phyloP scores from a whole-genome alignment of 495 filamentous ascomycete species.

The Bathelium albidoporum region DNA sequence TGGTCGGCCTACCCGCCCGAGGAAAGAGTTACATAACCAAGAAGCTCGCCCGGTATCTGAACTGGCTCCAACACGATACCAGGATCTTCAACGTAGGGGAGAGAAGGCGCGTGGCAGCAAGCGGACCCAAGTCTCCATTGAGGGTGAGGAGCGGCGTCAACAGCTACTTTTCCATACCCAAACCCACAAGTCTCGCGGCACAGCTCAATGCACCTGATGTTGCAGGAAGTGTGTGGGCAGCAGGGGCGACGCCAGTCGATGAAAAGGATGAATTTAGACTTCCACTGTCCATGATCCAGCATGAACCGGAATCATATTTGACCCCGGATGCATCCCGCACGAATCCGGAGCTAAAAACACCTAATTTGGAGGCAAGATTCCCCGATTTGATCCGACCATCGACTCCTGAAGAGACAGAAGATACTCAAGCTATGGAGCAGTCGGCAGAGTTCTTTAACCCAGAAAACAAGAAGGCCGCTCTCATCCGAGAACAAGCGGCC shows the following conservation, averaged over 20 bases:
- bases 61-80: conserved; percentile 94
- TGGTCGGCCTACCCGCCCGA: conserved; percentile 90
- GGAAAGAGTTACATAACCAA: conserved; percentile 98
- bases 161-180: background rate
- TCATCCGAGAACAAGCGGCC: conserved; percentile 81
- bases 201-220: conserved; percentile 10
- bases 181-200: background rate
- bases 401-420: conserved; percentile 9
- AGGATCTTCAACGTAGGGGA: conserved; percentile 96
- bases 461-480: conserved; percentile 68
- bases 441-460: conserved; percentile 92
- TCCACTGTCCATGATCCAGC: background rate
- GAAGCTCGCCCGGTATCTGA: conserved; percentile 88
- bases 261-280: background rate
- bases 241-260: conserved; percentile 25
- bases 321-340: background rate
- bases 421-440: conserved; percentile 60
- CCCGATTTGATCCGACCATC: conserved; percentile 14
- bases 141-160: conserved; percentile 3
- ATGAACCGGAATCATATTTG: background rate
- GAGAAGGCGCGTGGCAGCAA: conserved; percentile 69
- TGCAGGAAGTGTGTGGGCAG: conserved; percentile 30
- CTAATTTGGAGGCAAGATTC: conserved; percentile 14
- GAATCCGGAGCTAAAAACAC: conserved; percentile 1
- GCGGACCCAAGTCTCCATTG: conserved; percentile 34